phyloP scores from a whole-genome alignment of 179 eudicot species.

The Sideroxylon spinosum region DNA sequence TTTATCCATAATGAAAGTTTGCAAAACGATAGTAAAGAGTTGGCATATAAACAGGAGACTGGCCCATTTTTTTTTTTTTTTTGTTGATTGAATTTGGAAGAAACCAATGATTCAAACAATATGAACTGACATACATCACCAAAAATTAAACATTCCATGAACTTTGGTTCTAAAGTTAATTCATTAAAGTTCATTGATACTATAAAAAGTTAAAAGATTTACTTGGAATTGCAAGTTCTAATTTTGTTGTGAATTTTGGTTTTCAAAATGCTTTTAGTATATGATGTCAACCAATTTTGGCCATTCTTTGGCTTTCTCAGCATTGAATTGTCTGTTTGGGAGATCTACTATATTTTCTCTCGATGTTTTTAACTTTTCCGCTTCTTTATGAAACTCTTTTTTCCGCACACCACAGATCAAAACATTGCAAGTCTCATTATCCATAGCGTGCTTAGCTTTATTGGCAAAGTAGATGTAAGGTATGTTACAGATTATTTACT shows the following conservation, averaged over 20 bases:
- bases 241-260: conserved; percentile 1
- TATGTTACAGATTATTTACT: conserved; percentile 24
- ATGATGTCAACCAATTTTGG: background rate
- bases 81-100: background rate
- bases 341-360: background rate
- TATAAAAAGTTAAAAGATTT: too few species aligned
- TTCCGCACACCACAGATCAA: conserved; percentile 49
- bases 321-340: background rate
- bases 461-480: conserved; percentile 84
- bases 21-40: too few species aligned
- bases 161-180: too few species aligned
- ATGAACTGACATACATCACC: too few species aligned
- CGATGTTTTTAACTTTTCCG: background rate
- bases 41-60: background rate
- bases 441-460: conserved; percentile 54
- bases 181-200: too few species aligned
- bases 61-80: background rate
- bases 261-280: background rate
- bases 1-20: too few species aligned
- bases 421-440: conserved; percentile 50
- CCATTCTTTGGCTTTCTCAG: background rate
- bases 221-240: background rate
- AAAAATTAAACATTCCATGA: too few species aligned
- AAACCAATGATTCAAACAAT: background rate
- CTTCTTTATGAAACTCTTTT: background rate